Conservation (phyloP, 2,329 filamentous ascomycete species). For the Torrubiellomyces zombiae region DNA sequence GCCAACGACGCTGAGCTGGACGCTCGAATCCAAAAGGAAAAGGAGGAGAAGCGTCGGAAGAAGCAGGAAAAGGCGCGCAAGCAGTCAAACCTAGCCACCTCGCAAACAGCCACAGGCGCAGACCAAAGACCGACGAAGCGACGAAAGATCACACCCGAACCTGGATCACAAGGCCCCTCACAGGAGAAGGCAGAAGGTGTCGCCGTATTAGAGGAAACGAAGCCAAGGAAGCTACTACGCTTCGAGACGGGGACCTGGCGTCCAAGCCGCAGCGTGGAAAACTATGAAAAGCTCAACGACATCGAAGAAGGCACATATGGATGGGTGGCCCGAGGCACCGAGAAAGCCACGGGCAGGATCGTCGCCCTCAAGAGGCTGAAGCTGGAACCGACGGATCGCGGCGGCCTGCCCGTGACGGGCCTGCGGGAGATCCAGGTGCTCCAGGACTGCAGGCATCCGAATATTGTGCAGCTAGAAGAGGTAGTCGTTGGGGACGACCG, state of each 20-base stretch:
- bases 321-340: slow-evolving; percentile 72
- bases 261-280: slow-evolving; percentile 59
- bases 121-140: slow-evolving; percentile 39
- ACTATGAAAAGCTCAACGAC: slow-evolving; percentile 84
- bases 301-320: slow-evolving; percentile 98
- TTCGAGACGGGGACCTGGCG: slow-evolving; percentile 56
- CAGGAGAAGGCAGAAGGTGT: background rate
- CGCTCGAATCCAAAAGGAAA: slow-evolving; percentile 59
- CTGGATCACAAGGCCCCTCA: slow-evolving; percentile 8
- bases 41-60: slow-evolving; percentile 72
- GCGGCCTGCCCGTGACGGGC: slow-evolving; percentile 78
- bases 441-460: slow-evolving; percentile 60
- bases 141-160: slow-evolving; percentile 38
- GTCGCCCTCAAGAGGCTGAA: slow-evolving; percentile 92
- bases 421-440: slow-evolving; percentile 88
- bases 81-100: slow-evolving; percentile 3
- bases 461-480: slow-evolving; percentile 69
- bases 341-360: slow-evolving; percentile 56
- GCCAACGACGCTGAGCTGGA: slow-evolving; percentile 65
- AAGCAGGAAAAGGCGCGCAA: slow-evolving; percentile 70
- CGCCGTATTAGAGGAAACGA: background rate
- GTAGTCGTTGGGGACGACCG: slow-evolving; percentile 60
- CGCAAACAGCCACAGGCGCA: slow-evolving; percentile 5
- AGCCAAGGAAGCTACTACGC: slow-evolving; percentile 43
- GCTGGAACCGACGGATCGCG: slow-evolving; percentile 57